Percentiles rank a stretch among this genome's conserved stretches.
Conservation (phyloP, 148 eudicot genomes). For the Pharnaceum exiguum region DNA sequence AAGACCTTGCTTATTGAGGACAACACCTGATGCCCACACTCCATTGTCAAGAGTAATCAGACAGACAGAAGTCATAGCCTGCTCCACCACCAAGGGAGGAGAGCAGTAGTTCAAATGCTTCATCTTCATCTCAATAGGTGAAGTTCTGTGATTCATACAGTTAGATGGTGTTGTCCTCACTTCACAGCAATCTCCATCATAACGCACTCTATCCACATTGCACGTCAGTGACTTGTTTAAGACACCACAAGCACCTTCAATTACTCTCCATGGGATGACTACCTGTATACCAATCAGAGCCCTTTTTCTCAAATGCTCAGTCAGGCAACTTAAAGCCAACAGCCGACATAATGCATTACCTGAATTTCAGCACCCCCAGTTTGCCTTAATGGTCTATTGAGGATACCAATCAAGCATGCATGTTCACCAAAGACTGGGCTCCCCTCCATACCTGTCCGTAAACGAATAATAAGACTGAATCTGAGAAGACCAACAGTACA, state of each 20-base stretch:
- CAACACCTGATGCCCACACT: slow-evolving; percentile 94
- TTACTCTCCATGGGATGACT: slow-evolving; percentile 89
- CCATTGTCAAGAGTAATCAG: slow-evolving; percentile 71
- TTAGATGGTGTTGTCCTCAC: slow-evolving; percentile 20
- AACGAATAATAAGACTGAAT: slow-evolving; percentile 7
- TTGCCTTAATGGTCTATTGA: slow-evolving; percentile 78
- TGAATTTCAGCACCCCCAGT: slow-evolving; percentile 87
- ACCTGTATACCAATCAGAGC: slow-evolving; percentile 45
- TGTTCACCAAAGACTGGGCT: slow-evolving; percentile 68
- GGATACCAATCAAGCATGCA: slow-evolving; percentile 65
- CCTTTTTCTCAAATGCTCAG: slow-evolving; percentile 3
- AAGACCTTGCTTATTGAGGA: slow-evolving; percentile 74
- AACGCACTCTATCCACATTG: slow-evolving; percentile 17
- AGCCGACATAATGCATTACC: slow-evolving; percentile 35
- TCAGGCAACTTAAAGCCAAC: neutral
- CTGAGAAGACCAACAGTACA: slow-evolving; percentile 8
- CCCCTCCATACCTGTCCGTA: slow-evolving; percentile 88
- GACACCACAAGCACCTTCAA: slow-evolving; percentile 60
- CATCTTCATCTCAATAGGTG: slow-evolving; percentile 18
- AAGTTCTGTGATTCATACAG: slow-evolving; percentile 8
- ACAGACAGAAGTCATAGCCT: slow-evolving; percentile 68
- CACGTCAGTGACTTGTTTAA: slow-evolving; percentile 36
- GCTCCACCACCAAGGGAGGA: slow-evolving; percentile 43
- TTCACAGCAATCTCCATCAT: slow-evolving; percentile 17
- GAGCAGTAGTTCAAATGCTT: slow-evolving; percentile 11